These are phyloP conservation scores for Phellinidium pouzarii DNA, from an alignment of 1,284 basidiomycete species.

Conservation along the genomic window DNA sequence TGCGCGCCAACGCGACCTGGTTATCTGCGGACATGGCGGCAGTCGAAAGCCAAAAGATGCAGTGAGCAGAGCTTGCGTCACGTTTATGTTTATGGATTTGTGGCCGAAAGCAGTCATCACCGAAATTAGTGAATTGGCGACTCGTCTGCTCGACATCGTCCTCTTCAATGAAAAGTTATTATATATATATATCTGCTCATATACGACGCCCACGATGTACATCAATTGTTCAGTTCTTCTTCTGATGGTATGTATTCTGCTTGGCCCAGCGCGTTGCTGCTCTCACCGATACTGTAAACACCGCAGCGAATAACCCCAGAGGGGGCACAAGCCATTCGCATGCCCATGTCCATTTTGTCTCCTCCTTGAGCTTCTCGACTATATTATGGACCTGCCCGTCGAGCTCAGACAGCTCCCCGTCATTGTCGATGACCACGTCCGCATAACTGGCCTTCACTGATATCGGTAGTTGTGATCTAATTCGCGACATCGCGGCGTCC, in stretches of 20 bases:
- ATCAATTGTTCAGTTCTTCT: background rate
- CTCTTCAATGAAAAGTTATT: no score
- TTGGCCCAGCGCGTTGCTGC: background rate
- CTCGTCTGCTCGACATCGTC: no score
- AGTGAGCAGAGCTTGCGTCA: background rate
- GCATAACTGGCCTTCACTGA: conserved; percentile 77
- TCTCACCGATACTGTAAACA: conserved; percentile 29
- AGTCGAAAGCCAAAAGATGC: background rate
- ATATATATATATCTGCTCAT: no score
- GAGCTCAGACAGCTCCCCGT: conserved; percentile 65
- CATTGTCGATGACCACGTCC: conserved; percentile 87
- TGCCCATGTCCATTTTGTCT: conserved; percentile 59
- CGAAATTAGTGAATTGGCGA: no score
- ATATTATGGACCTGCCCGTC: conserved; percentile 63
- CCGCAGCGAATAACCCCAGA: conserved; percentile 44
- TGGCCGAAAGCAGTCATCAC: background rate
- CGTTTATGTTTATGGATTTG: background rate
- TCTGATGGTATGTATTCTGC: background rate
- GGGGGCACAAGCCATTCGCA: conserved; percentile 84
- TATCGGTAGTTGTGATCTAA: conserved; percentile 80
- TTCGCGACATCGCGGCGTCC: conserved; percentile 63
- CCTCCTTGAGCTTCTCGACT: conserved; percentile 47
- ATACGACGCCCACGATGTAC: no score
- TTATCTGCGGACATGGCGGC: conserved; percentile 31
- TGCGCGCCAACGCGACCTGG: conserved; percentile 48